phyloP scores from a whole-genome alignment of 345 rosid genomes.

The Brassica napus region DNA sequence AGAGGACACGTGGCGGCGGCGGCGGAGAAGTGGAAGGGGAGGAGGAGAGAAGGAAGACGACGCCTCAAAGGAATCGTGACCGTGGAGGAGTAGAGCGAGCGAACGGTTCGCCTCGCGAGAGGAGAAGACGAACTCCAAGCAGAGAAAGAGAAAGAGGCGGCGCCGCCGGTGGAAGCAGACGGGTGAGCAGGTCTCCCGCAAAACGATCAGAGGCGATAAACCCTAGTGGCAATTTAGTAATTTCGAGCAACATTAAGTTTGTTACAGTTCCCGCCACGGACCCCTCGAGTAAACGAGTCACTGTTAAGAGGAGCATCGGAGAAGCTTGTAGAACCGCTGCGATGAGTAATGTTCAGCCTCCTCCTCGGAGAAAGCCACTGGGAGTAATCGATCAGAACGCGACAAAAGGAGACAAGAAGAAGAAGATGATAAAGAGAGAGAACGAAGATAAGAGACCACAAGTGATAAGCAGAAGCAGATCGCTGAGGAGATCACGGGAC shows the following conservation, averaged over 20 bases:
- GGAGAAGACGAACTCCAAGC: constrained; percentile 91
- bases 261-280: constrained; percentile 84
- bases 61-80: constrained; percentile 44
- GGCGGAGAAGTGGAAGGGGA: constrained; percentile 11
- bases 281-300: constrained; percentile 44
- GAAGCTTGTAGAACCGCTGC: constrained; percentile 43
- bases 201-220: constrained; percentile 52
- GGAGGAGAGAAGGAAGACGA: constrained; percentile 42
- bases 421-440: constrained; percentile 35
- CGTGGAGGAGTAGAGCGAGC: constrained; percentile 36
- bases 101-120: constrained; percentile 42
- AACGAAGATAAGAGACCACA: constrained; percentile 38
- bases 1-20: neutral
- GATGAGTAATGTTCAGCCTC: constrained; percentile 35
- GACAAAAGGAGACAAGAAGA: constrained; percentile 32
- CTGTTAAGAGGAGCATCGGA: constrained; percentile 69
- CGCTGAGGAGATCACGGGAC: constrained; percentile 65
- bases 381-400: constrained; percentile 66
- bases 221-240: constrained; percentile 26
- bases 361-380: constrained; percentile 56
- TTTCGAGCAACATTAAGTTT: constrained; percentile 39
- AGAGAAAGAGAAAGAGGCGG: constrained; percentile 68
- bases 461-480: constrained; percentile 63
- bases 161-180: constrained; percentile 42
- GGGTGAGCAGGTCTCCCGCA: constrained; percentile 82